Evolutionary conservation across 164 flowering plant genomes (phyloP).

Genomic region (Vitis rupestris): DNA sequence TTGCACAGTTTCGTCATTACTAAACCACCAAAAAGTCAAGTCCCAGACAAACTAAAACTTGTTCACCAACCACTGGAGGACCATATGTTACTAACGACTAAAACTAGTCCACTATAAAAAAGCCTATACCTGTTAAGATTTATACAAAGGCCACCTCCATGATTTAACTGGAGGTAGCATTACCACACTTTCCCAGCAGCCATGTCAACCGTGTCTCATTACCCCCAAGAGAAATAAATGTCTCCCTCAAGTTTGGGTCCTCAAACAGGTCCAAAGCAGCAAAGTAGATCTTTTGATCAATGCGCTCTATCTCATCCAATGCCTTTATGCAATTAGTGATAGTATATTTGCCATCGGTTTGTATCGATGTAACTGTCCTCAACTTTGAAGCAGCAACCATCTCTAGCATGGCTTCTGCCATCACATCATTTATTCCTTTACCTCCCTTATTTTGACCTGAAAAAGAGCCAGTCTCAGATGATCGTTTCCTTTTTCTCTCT

Average conservation of each 20-base stretch:
- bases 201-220: conserved; percentile 35
- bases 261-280: conserved; percentile 68
- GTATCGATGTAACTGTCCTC: conserved; percentile 20
- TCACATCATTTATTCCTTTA: conserved; percentile 23
- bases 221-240: conserved; percentile 47
- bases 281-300: conserved; percentile 47
- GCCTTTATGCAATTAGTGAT: conserved; percentile 54
- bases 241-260: conserved; percentile 47
- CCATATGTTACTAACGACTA: too few relatives aligned
- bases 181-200: conserved; percentile 49
- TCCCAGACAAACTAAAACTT: too few relatives aligned
- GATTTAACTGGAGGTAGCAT: conserved; percentile 1
- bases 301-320: conserved; percentile 50
- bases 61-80: too few relatives aligned
- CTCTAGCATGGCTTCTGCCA: conserved; percentile 52
- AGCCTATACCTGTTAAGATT: too few relatives aligned
- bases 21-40: too few relatives aligned
- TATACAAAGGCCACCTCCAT: not conserved
- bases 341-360: conserved; percentile 26
- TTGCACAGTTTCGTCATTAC: too few relatives aligned
- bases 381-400: conserved; percentile 51
- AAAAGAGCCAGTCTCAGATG: conserved; percentile 24
- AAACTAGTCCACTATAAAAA: too few relatives aligned
- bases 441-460: conserved; percentile 23
- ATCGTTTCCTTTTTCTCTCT: conserved; percentile 45